Conservation (phyloP, 2,329 filamentous ascomycete genomes). For the Mollisiaceae sp. region DNA sequence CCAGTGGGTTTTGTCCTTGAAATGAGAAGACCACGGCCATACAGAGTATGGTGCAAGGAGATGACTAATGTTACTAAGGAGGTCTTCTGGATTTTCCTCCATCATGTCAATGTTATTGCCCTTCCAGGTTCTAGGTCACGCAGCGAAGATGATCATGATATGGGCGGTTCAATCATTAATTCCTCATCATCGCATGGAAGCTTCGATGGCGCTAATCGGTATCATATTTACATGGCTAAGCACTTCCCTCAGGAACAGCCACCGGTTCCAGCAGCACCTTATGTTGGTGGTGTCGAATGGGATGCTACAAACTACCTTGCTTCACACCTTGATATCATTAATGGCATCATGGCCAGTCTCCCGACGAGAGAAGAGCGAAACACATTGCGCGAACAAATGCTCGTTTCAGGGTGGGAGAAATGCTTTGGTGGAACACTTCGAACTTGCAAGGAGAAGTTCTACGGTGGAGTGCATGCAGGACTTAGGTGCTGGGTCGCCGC, state of each 20-base stretch:
- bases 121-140: constrained; percentile 50
- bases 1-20: constrained; percentile 86
- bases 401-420: constrained; percentile 88
- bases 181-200: constrained; percentile 38
- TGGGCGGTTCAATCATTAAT: constrained; percentile 33
- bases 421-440: constrained; percentile 83
- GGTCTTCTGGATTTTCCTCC: constrained; percentile 98
- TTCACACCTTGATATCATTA: constrained; percentile 89
- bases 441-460: constrained; percentile 97
- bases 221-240: constrained; percentile 65
- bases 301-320: constrained; percentile 97
- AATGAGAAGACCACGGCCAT: constrained; percentile 86
- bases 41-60: constrained; percentile 93
- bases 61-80: constrained; percentile 93
- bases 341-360: constrained; percentile 84
- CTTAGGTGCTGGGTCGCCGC: constrained; percentile 90
- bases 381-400: constrained; percentile 74
- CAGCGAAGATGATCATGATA: constrained; percentile 33
- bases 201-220: constrained; percentile 44
- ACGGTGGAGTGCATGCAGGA: constrained; percentile 87
- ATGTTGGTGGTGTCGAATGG: constrained; percentile 98
- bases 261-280: constrained; percentile 91
- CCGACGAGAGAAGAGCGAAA: constrained; percentile 75
- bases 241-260: constrained; percentile 87
- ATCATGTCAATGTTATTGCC: constrained; percentile 87